phyloP scores from a whole-genome alignment of 192 early-diverging fungal genomes.

The Podila epicladia region DNA sequence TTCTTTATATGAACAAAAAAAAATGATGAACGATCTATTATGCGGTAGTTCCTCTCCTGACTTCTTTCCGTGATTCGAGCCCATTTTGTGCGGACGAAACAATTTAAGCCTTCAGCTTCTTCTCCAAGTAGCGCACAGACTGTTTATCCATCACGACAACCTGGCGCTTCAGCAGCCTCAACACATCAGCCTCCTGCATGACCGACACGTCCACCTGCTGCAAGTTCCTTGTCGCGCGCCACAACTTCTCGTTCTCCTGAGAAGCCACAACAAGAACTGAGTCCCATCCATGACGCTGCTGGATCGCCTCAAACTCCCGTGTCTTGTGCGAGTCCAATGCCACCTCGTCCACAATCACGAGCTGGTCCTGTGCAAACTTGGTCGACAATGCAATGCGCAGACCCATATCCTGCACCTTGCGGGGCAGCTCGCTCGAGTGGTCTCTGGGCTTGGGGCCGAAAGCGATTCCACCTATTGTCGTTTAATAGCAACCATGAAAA shows the following conservation, averaged over 20 bases:
- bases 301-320: constrained; percentile 55
- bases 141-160: constrained; percentile 73
- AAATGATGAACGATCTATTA: background rate
- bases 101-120: constrained; percentile 54
- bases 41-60: background rate
- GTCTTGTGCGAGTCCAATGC: constrained; percentile 65
- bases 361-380: constrained; percentile 91
- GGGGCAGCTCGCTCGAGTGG: constrained; percentile 82
- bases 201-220: constrained; percentile 65
- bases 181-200: constrained; percentile 72
- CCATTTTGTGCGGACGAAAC: background rate
- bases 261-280: constrained; percentile 54
- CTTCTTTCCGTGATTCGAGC: background rate
- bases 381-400: constrained; percentile 85
- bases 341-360: constrained; percentile 83
- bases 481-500: background rate
- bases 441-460: constrained; percentile 94
- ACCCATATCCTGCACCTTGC: constrained; percentile 87
- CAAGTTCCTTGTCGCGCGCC: constrained; percentile 71
- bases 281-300: constrained; percentile 56
- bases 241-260: constrained; percentile 56
- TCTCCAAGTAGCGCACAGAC: constrained; percentile 69
- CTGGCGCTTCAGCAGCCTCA: constrained; percentile 73
- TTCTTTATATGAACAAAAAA: too few species aligned
- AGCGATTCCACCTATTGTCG: constrained; percentile 68